Conservation (phyloP, 2,329 filamentous ascomycete genomes). For the Alternaria sp. region DNA sequence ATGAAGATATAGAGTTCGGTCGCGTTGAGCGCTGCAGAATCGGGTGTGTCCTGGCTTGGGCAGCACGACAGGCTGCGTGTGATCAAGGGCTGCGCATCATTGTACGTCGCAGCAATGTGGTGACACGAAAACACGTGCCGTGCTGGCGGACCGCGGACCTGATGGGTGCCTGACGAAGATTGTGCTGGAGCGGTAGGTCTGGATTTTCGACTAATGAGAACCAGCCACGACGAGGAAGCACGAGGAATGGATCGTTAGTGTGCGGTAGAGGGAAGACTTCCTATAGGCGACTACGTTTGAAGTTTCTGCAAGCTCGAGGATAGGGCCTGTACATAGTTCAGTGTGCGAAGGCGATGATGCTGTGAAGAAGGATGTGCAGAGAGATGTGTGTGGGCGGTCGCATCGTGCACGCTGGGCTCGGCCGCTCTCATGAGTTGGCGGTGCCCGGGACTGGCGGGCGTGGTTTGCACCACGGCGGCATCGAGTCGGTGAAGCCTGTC, state of each 20-base stretch:
- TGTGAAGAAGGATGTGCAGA: neutral
- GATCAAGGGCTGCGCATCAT: conserved; percentile 30
- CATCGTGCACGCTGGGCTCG: neutral
- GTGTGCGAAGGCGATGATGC: conserved; percentile 25
- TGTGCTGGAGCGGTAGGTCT: conserved; percentile 20
- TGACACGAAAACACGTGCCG: conserved; percentile 36
- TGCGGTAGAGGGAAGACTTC: conserved; percentile 30
- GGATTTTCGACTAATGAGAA: conserved; percentile 37
- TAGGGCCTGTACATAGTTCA: conserved; percentile 22
- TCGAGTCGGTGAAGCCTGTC: conserved; percentile 34
- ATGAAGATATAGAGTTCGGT: neutral
- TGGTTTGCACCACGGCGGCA: neutral
- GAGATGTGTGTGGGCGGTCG: neutral
- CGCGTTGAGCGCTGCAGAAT: neutral
- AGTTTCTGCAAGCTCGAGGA: conserved; percentile 31
- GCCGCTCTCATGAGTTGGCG: too few relatives aligned
- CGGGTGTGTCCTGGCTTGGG: conserved; percentile 20
- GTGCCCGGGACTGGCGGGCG: neutral
- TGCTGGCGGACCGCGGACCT: neutral
- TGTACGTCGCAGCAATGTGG: conserved; percentile 11
- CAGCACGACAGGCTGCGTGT: conserved; percentile 24
- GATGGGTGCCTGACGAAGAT: conserved; percentile 30
- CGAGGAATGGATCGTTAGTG: conserved; percentile 20
- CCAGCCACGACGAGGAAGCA: conserved; percentile 38
- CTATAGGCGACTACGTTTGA: conserved; percentile 30